Conservation (phyloP, 768 basidiomycete genomes). For the Grammothele lineata region DNA sequence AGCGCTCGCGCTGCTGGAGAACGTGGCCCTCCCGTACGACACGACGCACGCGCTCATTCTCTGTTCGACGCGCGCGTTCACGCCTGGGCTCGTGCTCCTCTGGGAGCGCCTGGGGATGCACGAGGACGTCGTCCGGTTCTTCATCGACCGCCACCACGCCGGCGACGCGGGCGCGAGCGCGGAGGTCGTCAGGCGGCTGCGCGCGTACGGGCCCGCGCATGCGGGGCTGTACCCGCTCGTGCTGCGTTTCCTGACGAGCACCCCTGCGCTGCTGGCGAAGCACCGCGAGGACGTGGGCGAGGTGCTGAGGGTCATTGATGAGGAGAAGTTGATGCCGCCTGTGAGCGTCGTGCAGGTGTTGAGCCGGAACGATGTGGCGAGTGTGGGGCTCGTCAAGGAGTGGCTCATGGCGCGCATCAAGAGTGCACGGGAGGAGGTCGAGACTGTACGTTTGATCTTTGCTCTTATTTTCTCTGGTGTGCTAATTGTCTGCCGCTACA, state of each 20-base stretch:
- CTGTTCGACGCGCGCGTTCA: slow-evolving; percentile 82
- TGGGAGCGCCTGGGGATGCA: slow-evolving; percentile 97
- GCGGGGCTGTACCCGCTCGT: slow-evolving; percentile 84
- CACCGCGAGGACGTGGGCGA: slow-evolving; percentile 69
- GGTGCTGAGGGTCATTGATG: slow-evolving; percentile 76
- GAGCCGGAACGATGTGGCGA: slow-evolving; percentile 84
- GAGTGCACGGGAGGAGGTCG: slow-evolving; percentile 69
- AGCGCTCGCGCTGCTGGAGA: slow-evolving; percentile 67
- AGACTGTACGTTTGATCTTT: slow-evolving; percentile 49
- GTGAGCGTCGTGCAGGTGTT: slow-evolving; percentile 87
- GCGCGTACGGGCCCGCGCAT: slow-evolving; percentile 64
- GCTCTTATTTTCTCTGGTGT: no score
- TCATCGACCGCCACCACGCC: slow-evolving; percentile 66
- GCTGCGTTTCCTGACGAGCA: slow-evolving; percentile 84
- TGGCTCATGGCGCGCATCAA: slow-evolving; percentile 83
- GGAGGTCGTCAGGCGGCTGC: slow-evolving; percentile 70
- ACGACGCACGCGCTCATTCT: slow-evolving; percentile 91
- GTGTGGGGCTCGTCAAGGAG: slow-evolving; percentile 86
- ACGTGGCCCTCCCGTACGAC: slow-evolving; percentile 69
- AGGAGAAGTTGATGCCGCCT: slow-evolving; percentile 80
- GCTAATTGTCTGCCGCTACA: slow-evolving; percentile 32
- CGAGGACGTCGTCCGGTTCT: slow-evolving; percentile 90
- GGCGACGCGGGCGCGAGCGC: slow-evolving; percentile 35
- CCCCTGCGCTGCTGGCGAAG: slow-evolving; percentile 61
- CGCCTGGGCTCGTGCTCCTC: slow-evolving; percentile 77